phyloP scores from a whole-genome alignment of 495 filamentous ascomycete genomes.

The Hypoxylon subgilvum region DNA sequence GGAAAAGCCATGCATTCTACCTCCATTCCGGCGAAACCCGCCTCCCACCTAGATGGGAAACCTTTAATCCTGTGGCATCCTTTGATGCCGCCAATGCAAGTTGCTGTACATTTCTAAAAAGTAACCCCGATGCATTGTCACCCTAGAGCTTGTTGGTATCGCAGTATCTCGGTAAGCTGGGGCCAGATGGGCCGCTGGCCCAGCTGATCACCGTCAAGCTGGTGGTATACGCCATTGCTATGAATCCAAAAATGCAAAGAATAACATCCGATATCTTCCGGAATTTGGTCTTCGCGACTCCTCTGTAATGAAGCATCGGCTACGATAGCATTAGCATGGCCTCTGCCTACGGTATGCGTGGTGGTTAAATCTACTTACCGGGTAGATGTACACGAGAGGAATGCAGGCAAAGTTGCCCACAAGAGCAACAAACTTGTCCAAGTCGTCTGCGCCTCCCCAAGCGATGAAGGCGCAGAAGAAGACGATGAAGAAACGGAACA shows the following conservation, averaged over 20 bases:
- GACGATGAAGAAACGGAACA: slow-evolving; percentile 91
- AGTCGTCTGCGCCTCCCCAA: slow-evolving; percentile 88
- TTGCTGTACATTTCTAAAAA: slow-evolving; percentile 25
- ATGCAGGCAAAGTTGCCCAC: slow-evolving; percentile 98
- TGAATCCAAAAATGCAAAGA: slow-evolving; percentile 78
- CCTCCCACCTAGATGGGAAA: slow-evolving; percentile 1
- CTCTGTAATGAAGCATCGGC: slow-evolving; percentile 87
- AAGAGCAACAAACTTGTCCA: slow-evolving; percentile 95
- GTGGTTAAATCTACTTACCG: slow-evolving; percentile 63
- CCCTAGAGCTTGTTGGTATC: slow-evolving; percentile 40
- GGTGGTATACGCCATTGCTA: slow-evolving; percentile 91
- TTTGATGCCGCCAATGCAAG: slow-evolving; percentile 14
- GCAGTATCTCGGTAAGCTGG: slow-evolving; percentile 56
- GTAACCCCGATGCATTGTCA: neutral
- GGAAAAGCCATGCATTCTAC: slow-evolving; percentile 21
- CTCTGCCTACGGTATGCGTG: neutral
- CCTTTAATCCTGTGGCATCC: slow-evolving; percentile 15
- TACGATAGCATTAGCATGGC: slow-evolving; percentile 46
- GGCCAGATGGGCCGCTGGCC: slow-evolving; percentile 56
- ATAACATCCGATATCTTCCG: slow-evolving; percentile 73
- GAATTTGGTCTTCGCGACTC: slow-evolving; percentile 67
- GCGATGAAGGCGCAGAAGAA: slow-evolving; percentile 82
- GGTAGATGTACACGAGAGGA: slow-evolving; percentile 96
- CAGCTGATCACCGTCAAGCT: slow-evolving; percentile 82
- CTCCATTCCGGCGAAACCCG: slow-evolving; percentile 3